Evolutionary conservation across 2,329 filamentous ascomycete species (phyloP).

Genomic region (Colletotrichum gloeosporioides): DNA sequence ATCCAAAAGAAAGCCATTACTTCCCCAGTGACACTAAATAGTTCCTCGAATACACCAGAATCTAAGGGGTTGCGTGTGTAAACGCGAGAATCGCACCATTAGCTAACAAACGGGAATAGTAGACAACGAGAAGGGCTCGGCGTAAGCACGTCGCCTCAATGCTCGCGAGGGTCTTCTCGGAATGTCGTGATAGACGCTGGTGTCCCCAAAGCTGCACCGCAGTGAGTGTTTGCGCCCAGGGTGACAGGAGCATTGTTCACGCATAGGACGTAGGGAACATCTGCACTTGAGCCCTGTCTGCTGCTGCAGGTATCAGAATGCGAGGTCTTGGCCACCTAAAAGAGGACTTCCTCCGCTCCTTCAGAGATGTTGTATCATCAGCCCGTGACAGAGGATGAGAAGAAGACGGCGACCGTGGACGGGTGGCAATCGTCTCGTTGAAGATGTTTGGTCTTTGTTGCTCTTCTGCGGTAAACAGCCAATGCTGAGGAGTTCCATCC

Average conservation of each 20-base stretch:
- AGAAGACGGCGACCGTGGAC: neutral
- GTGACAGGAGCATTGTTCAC: neutral
- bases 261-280: neutral
- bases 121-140: neutral
- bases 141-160: neutral
- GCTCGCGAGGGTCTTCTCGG: neutral
- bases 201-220: neutral
- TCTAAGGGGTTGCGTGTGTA: neutral
- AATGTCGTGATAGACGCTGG: neutral
- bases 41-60: neutral
- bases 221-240: neutral
- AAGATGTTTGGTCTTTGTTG: neutral
- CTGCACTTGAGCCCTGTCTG: neutral
- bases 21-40: rapidly evolving
- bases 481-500: neutral
- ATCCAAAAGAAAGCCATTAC: neutral
- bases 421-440: neutral
- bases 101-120: rapidly evolving
- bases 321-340: neutral
- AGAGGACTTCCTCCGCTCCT: neutral
- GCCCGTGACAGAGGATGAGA: neutral
- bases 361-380: neutral
- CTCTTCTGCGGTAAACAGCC: neutral
- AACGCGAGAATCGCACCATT: neutral
- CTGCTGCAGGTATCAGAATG: neutral